Base-by-base conservation (phyloP, 495 filamentous ascomycete species). In the Trichoderma asperelloides region DNA sequence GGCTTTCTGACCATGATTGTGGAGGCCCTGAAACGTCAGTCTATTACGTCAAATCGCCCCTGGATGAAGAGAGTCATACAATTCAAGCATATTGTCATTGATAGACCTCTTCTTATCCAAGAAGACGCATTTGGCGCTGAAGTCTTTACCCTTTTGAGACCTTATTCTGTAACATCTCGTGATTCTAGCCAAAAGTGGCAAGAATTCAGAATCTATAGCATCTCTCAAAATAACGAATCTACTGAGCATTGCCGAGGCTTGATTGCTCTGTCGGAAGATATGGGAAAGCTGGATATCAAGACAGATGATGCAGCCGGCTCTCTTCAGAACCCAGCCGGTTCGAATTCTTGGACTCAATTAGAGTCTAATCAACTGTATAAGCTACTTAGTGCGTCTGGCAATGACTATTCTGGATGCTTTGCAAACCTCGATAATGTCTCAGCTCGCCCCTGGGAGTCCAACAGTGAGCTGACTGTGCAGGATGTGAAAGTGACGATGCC, bases 1-100 rank as follows among this genome's bases (percentile, higher is more conserved):
- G 82, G 76, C 0, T 88, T 84, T 65, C 68, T 84, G 6, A 73
- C 76, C 2, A 79, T 82, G 68, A 83, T 80, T 0, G 68, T 84
- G 0, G 85, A 89, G 65, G 79, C 79, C 0, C 71, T 21, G 21
- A 25, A 60, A 18, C 55, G 55, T 12, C 55, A 60, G 55, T 60
- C 25, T 11, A 30, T 15, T 18, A 30, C 16, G 16, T 28, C 25
- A 18, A 18, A 33, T 9, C 55, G 55, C 11, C 55, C 55, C 2
- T 60, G 55, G 55, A 28, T 28, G 55, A 60, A 18, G 11, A 60
- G 11, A 18, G 55, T 60, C 25, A 60, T 60, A 15, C 16, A 60
- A 13, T 60, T 60, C 16, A 60, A 30, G 55, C 23, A 60, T 15
- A 74, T 84, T 3, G 71, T 74, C 15, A 73, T 82, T 33, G 68